Conservation (phyloP, 2,329 filamentous ascomycete genomes). For the Fusarium sp. region DNA sequence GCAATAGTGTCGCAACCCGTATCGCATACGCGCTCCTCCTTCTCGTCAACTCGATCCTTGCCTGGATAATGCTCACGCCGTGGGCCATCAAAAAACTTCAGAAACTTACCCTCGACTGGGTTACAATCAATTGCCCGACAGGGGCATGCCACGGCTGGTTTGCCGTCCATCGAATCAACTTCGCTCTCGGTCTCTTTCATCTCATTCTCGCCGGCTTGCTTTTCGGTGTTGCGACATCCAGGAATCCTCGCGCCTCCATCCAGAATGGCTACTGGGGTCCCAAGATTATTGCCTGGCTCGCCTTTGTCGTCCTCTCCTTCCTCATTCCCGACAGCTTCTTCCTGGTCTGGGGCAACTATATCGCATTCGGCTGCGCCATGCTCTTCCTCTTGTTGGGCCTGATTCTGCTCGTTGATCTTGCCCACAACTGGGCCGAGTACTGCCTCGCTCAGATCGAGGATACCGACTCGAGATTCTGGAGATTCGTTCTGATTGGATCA, state of each 20-base stretch:
- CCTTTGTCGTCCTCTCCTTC: conserved; percentile 89
- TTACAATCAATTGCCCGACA: conserved; percentile 92
- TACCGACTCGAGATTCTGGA: conserved; percentile 86
- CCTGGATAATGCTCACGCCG: conserved; percentile 99
- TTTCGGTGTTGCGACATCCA: conserved; percentile 87
- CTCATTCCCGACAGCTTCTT: conserved; percentile 96
- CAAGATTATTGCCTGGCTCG: conserved; percentile 91
- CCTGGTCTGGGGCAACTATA: conserved; percentile 94
- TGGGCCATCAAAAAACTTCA: conserved; percentile 98
- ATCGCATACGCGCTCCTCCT: conserved; percentile 96
- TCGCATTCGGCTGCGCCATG: conserved; percentile 88
- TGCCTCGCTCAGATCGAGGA: conserved; percentile 94
- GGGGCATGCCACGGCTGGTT: conserved; percentile 96
- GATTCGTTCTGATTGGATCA: conserved; percentile 87
- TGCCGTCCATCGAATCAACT: conserved; percentile 97
- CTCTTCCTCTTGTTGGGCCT: conserved; percentile 93
- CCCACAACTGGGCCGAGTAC: conserved; percentile 97
- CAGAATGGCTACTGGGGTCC: conserved; percentile 99
- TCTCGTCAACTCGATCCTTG: conserved; percentile 94
- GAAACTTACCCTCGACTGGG: conserved; percentile 92
- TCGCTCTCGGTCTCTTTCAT: conserved; percentile 94
- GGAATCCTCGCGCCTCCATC: conserved; percentile 85
- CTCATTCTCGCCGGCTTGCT: conserved; percentile 86
- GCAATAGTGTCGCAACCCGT: conserved; percentile 96
- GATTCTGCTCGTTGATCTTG: conserved; percentile 92